These are phyloP conservation scores for Liquidambar formosana DNA, from an alignment of 164 flowering plant species.

Conservation along the genomic window DNA sequence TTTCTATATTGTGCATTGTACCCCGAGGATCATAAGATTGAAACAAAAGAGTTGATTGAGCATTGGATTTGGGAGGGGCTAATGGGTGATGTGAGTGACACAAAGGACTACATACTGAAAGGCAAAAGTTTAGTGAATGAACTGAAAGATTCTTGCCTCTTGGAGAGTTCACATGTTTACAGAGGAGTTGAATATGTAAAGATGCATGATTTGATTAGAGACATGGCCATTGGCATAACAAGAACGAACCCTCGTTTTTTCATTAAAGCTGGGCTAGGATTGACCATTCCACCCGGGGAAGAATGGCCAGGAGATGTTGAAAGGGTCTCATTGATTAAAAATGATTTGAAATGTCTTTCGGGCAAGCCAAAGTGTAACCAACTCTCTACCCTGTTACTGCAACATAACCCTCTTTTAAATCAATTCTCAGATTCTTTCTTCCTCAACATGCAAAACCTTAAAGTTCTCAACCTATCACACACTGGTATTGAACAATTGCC, in stretches of 20 bases:
- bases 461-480: no score
- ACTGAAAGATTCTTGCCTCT: background rate
- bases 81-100: background rate
- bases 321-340: no score
- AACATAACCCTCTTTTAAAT: no score
- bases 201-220: constrained; percentile 9
- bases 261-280: background rate
- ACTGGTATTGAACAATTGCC: no score
- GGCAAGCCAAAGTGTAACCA: no score
- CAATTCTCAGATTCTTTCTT: no score
- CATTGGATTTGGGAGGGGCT: background rate
- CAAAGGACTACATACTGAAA: background rate
- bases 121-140: background rate
- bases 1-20: constrained; percentile 16
- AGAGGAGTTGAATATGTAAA: background rate
- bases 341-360: no score
- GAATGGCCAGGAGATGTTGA: no score
- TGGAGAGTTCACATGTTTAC: background rate
- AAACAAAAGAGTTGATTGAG: background rate
- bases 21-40: constrained; percentile 12
- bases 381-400: no score
- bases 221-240: background rate
- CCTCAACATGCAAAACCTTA: no score
- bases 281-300: no score
- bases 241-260: background rate